Evolutionary conservation across 1,284 basidiomycete genomes (phyloP).

Genomic region (Amylostereum areolatum): DNA sequence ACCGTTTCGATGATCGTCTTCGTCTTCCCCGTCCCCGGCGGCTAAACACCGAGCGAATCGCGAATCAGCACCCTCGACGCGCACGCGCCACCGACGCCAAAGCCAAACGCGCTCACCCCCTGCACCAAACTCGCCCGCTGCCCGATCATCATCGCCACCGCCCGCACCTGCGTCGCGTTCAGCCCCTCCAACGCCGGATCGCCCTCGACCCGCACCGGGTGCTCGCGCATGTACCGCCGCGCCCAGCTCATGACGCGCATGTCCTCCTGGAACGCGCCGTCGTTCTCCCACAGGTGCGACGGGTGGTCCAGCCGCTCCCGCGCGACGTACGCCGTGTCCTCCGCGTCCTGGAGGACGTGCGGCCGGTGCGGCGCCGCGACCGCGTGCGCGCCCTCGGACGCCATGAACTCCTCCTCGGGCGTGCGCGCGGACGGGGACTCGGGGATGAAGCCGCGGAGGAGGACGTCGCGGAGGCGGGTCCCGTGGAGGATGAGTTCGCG

Average conservation of each 20-base stretch:
- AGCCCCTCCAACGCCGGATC: conserved; percentile 69
- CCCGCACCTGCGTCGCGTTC: conserved; percentile 77
- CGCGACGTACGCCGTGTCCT: conserved; percentile 29
- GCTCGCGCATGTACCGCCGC: conserved; percentile 49
- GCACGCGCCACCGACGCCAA: conserved; percentile 2
- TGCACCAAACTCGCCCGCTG: conserved; percentile 80
- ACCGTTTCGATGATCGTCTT: conserved; percentile 86
- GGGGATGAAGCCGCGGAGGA: conserved; percentile 49
- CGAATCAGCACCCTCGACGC: conserved; percentile 4
- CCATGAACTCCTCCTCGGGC: neutral
- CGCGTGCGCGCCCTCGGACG: neutral
- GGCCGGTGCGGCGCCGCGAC: conserved; percentile 23
- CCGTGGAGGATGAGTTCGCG: conserved; percentile 54
- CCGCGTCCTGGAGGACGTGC: conserved; percentile 21
- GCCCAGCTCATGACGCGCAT: conserved; percentile 76
- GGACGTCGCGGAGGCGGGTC: conserved; percentile 62
- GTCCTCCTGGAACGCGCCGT: conserved; percentile 62
- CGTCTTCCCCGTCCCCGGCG: conserved; percentile 95
- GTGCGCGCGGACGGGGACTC: neutral
- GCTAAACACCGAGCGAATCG: conserved; percentile 36
- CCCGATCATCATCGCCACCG: conserved; percentile 84
- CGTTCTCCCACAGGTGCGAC: conserved; percentile 15
- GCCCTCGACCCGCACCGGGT: conserved; percentile 70
- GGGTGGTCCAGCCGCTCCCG: conserved; percentile 30
- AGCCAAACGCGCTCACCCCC: conserved; percentile 51